Conservation (phyloP, 306 rosid species). For the Luffa acutangula region DNA sequence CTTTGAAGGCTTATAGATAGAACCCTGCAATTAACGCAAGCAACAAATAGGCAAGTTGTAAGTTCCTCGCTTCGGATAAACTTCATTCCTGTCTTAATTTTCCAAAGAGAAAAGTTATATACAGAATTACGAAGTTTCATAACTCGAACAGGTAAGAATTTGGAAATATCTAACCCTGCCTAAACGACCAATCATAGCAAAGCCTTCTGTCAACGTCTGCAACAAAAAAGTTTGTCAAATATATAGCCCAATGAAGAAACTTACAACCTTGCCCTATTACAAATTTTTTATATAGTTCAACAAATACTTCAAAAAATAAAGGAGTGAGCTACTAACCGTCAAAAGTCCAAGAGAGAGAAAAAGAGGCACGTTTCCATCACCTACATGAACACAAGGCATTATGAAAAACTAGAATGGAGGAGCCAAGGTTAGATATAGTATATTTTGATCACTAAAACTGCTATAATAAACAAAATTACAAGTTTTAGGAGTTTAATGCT, state of each 20-base stretch:
- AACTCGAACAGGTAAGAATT: background rate
- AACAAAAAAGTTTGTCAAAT: conserved; percentile 17
- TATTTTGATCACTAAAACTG: background rate
- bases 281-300: conserved; percentile 1
- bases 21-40: conserved; percentile 38
- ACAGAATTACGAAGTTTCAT: background rate
- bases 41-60: background rate
- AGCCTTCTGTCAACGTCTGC: conserved; percentile 84
- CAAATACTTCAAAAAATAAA: background rate
- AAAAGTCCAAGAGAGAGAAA: conserved; percentile 74
- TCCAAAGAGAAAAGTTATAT: background rate
- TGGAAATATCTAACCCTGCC: conserved; percentile 44
- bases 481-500: background rate
- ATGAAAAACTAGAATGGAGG: background rate
- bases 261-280: background rate
- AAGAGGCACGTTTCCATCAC: conserved; percentile 78
- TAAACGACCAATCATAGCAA: conserved; percentile 58
- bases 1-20: conserved; percentile 58
- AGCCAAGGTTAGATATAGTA: background rate
- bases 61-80: background rate
- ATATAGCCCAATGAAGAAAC: background rate
- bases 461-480: background rate
- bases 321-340: conserved; percentile 48
- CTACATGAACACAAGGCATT: conserved; percentile 23
- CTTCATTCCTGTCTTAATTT: background rate